Evolutionary conservation across 352 stramenopile genomes (phyloP).

Genomic region (Globisporangium alternatum): DNA sequence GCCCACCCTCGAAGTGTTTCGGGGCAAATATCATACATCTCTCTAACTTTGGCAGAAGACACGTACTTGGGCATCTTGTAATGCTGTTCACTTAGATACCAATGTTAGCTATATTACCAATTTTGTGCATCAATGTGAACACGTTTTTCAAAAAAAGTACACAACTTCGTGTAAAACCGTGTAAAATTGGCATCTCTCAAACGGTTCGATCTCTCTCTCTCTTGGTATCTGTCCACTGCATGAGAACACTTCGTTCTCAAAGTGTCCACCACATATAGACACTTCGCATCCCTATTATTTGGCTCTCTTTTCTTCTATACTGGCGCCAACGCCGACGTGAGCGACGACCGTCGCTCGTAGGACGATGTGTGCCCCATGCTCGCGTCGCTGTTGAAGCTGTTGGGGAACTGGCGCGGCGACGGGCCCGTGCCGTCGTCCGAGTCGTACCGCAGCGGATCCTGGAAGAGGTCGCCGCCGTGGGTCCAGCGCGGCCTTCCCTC

Average conservation of each 20-base stretch:
- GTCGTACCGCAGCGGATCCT: conserved; percentile 81
- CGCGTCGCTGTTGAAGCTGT: conserved; percentile 68
- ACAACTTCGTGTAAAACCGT: too few species aligned
- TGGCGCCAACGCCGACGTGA: conserved; percentile 18
- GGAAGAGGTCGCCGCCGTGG: conserved; percentile 77
- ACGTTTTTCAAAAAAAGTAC: too few species aligned
- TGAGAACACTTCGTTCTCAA: conserved; percentile 5
- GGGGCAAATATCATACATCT: too few species aligned
- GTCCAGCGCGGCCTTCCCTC: conserved; percentile 64
- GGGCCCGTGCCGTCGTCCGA: conserved; percentile 66
- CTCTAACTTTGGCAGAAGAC: too few species aligned
- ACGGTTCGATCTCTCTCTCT: background rate
- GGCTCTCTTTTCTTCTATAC: conserved; percentile 14
- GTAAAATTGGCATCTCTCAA: too few species aligned
- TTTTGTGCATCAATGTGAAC: too few species aligned
- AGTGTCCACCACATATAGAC: conserved; percentile 11
- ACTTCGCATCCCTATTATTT: conserved; percentile 10
- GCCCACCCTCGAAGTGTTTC: too few species aligned
- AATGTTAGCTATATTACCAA: too few species aligned
- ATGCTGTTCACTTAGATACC: too few species aligned
- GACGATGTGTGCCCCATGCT: conserved; percentile 36
- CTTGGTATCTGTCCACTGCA: background rate
- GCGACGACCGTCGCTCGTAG: conserved; percentile 22
- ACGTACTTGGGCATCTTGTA: too few species aligned
- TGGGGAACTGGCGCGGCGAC: conserved; percentile 54